Evolutionary conservation across 805 yeast genomes (phyloP).

Genomic region (Pichia nanzhaoensis): DNA sequence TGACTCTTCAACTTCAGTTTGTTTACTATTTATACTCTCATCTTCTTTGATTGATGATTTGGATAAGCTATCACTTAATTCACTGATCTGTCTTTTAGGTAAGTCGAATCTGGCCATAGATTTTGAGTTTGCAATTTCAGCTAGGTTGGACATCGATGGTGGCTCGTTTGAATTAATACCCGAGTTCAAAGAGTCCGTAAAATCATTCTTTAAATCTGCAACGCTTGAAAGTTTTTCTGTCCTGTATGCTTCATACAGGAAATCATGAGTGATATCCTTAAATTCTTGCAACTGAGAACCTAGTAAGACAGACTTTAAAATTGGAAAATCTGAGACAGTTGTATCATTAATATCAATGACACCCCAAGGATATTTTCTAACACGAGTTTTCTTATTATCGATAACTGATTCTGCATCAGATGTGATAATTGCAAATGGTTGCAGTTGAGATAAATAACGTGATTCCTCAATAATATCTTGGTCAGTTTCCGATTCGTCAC

Average conservation of each 20-base stretch:
- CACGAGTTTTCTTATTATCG: conserved; percentile 46
- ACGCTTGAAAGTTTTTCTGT: conserved; percentile 56
- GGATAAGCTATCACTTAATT: conserved; percentile 7
- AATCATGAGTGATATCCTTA: conserved; percentile 61
- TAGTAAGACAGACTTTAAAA: conserved; percentile 47
- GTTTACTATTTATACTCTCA: background rate
- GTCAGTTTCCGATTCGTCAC: conserved; percentile 60
- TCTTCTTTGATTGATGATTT: conserved; percentile 10
- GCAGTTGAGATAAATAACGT: conserved; percentile 50
- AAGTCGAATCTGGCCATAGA: conserved; percentile 25
- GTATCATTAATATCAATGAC: conserved; percentile 48
- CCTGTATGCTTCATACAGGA: conserved; percentile 56
- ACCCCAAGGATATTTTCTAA: conserved; percentile 78
- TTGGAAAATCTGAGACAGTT: conserved; percentile 44
- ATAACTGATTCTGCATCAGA: conserved; percentile 52
- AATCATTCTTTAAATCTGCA: conserved; percentile 35
- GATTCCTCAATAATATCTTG: conserved; percentile 64
- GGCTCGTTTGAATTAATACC: conserved; percentile 18
- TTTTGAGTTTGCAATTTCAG: conserved; percentile 39
- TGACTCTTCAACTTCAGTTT: background rate
- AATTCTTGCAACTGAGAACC: conserved; percentile 59
- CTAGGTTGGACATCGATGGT: conserved; percentile 60
- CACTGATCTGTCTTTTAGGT: conserved; percentile 11
- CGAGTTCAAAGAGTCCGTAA: conserved; percentile 23
- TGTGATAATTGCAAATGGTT: conserved; percentile 70